Evolutionary conservation across 129 eudicot genomes (phyloP).

Genomic region (Lactuca sativa): DNA sequence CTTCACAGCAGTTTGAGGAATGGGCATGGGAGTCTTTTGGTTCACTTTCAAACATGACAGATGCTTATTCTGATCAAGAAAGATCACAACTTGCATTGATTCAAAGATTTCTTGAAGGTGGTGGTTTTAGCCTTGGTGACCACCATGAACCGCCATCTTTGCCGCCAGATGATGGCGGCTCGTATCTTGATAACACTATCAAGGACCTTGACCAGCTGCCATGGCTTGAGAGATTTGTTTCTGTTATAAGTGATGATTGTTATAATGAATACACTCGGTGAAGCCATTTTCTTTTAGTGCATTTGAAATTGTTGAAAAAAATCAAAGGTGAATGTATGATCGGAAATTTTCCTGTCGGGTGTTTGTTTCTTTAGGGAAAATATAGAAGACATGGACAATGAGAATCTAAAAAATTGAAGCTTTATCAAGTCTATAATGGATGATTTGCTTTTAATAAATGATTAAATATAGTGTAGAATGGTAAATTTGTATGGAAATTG

Average conservation of each 20-base stretch:
- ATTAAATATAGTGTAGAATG: neutral
- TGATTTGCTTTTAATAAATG: neutral
- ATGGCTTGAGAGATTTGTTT: conserved; percentile 95
- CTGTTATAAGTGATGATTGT: conserved; percentile 82
- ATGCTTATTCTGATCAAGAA: conserved; percentile 84
- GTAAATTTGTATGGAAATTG: no score
- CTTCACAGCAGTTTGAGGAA: conserved; percentile 58
- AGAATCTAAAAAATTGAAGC: neutral
- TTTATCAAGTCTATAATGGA: neutral
- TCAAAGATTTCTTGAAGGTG: conserved; percentile 84
- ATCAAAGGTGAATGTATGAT: neutral
- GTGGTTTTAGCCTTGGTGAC: conserved; percentile 65
- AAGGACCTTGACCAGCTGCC: conserved; percentile 96
- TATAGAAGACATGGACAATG: neutral
- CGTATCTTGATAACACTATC: conserved; percentile 61
- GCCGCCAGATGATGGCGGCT: conserved; percentile 39
- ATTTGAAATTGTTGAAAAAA: neutral
- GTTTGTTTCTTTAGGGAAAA: neutral
- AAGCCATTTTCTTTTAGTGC: neutral
- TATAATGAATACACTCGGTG: conserved; percentile 63
- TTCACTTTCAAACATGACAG: conserved; percentile 60
- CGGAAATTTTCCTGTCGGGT: neutral
- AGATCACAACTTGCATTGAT: conserved; percentile 86
- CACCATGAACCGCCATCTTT: conserved; percentile 42
- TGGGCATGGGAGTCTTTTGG: conserved; percentile 91